Conservation (phyloP, 2,329 filamentous ascomycete genomes). For the Pseudocercospora cruenta region DNA sequence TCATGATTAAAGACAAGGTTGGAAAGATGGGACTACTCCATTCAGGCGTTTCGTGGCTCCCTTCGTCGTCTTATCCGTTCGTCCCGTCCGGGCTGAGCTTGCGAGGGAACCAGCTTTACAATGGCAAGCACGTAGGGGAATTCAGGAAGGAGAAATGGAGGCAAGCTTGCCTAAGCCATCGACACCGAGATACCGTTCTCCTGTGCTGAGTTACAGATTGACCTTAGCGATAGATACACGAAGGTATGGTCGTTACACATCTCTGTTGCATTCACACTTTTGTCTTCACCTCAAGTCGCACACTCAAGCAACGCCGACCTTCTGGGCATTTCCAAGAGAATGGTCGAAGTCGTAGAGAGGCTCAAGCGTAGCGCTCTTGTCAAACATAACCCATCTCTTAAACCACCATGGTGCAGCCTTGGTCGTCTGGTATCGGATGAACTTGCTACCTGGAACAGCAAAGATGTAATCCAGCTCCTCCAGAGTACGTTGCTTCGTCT, state of each 20-base stretch:
- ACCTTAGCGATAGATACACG: not conserved
- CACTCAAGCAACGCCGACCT: slow-evolving; percentile 18
- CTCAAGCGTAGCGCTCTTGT: slow-evolving; percentile 22
- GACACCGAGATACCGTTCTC: not conserved
- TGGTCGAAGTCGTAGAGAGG: slow-evolving; percentile 26
- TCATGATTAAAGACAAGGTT: too few relatives aligned
- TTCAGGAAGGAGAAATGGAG: too few relatives aligned
- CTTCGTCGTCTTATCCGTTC: not conserved
- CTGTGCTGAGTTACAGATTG: not conserved
- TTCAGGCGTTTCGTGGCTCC: not conserved
- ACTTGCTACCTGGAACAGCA: slow-evolving; percentile 51
- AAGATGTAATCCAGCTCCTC: slow-evolving; percentile 58
- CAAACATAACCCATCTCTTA: slow-evolving; percentile 35
- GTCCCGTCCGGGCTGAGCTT: not conserved
- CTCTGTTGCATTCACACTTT: not conserved
- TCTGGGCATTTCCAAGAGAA: slow-evolving; percentile 17
- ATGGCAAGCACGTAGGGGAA: not conserved
- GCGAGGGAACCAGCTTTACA: not conserved
- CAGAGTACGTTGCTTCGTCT: slow-evolving; percentile 54
- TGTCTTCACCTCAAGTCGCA: not conserved
- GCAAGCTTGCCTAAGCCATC: not conserved
- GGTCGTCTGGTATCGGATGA: slow-evolving; percentile 38
- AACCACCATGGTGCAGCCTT: slow-evolving; percentile 52
- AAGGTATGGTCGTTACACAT: not conserved
- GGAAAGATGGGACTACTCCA: not conserved